Evolutionary conservation across 2,329 filamentous ascomycete species (phyloP).

Genomic region (Cryphonectria carpinicola): DNA sequence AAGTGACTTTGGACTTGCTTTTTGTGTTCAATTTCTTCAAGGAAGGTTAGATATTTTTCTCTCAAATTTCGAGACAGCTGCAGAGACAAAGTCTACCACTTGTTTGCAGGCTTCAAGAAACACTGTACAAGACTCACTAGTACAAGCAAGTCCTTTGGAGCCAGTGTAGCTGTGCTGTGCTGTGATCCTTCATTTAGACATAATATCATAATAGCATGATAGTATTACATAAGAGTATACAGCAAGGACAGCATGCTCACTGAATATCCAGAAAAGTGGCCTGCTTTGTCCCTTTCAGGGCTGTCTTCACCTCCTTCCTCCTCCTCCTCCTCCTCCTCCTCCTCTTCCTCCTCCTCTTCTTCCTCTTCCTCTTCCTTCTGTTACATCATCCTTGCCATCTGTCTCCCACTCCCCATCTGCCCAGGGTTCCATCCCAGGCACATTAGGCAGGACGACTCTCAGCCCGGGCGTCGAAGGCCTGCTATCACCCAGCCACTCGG

Average conservation of each 20-base stretch:
- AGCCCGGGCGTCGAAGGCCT: constrained; percentile 23
- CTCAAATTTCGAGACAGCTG: too few relatives aligned
- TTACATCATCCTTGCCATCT: not conserved
- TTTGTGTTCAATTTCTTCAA: too few relatives aligned
- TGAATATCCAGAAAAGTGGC: not conserved
- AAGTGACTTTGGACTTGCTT: not conserved
- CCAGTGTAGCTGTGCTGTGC: not conserved
- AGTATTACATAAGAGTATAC: not conserved
- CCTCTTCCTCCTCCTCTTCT: too few relatives aligned
- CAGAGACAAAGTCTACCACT: too few relatives aligned
- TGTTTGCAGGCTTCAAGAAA: too few relatives aligned
- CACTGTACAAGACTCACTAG: too few relatives aligned
- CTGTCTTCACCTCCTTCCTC: too few relatives aligned
- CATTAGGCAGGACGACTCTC: constrained; percentile 19
- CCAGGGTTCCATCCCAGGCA: constrained; percentile 10
- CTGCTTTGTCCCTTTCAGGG: not conserved
- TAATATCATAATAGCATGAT: not conserved
- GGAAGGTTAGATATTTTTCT: too few relatives aligned
- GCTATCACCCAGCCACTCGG: constrained; percentile 26
- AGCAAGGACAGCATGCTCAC: not conserved
- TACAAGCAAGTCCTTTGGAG: too few relatives aligned
- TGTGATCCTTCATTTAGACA: not conserved
- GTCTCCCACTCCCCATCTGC: constrained; percentile 2
- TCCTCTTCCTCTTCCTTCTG: not conserved
- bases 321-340: too few relatives aligned